Base-by-base conservation (phyloP, 441 rosid genomes). In the Corymbia calophylla region DNA sequence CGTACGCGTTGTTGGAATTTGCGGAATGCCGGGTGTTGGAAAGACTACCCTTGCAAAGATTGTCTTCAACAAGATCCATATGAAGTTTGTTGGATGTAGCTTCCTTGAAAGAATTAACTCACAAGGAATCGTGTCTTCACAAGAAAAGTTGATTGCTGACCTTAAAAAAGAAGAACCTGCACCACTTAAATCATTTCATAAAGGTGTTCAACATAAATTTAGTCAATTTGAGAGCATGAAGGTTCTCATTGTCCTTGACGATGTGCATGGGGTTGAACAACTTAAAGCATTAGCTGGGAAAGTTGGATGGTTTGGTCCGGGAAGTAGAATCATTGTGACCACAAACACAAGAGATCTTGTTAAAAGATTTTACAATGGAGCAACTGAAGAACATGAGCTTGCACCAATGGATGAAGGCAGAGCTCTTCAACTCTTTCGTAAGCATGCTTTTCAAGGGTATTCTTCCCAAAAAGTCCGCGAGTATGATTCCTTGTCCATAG, bases 141-240 rank as follows among this genome's bases (percentile, higher is more conserved):
- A 4, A 31, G 12, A 4, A 4, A 1, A 1, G 13, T 31, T 66
- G 77, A 31, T 66, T 66, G 44, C 77, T 66, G 3, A 1, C 77
- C 44, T 66, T 66, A 12, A 16, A 31, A 66, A 31, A 31, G 11
- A 4, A 17, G 1, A 29, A 2, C 23, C 1, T 0, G 44, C 1
- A 31, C 1, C 11, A 66, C 39, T 31, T 2, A 8, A 0, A 2
- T 31, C 12, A 0, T 17, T 0, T 8, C 1, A 0, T 8, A 0
- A n/a, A 0, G 35, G 39, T 1, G 2, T 7, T 3, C 0, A 15
- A 4, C 1, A 3, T 0, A 64, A n/a, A 0, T 0, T 0, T n/a
- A 64, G 19, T 13, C 73, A 1, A 1, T 64, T 64, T 8, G 2
- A 0, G 0, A 17, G 0, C 0, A 66, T 17, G 23, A 66, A 66